Conservation (phyloP, 1,139 yeast genomes). For the Suzukiozyma palmioleophila region DNA sequence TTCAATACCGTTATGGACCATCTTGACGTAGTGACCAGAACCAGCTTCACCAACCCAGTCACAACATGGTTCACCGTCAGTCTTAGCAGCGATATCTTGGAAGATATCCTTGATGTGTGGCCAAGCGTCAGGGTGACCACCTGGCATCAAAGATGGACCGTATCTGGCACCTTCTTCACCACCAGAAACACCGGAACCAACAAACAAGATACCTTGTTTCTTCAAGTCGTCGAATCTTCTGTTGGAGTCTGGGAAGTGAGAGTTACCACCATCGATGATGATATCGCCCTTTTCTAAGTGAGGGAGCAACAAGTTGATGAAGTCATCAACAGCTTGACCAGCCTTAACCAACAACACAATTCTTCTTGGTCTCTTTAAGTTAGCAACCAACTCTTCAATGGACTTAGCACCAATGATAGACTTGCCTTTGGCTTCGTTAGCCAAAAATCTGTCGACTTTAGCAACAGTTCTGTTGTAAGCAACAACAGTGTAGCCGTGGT, state of each 20-base stretch:
- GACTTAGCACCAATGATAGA: slow-evolving; percentile 95
- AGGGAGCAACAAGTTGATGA: slow-evolving; percentile 85
- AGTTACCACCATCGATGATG: slow-evolving; percentile 99
- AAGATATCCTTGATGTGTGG: slow-evolving; percentile 95
- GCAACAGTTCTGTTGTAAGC: slow-evolving; percentile 97
- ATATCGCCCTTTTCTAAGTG: slow-evolving; percentile 94
- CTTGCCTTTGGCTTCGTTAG: slow-evolving; percentile 94
- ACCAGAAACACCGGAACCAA: slow-evolving; percentile 99
- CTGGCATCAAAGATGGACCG: slow-evolving; percentile 99
- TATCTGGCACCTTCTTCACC: slow-evolving; percentile 99
- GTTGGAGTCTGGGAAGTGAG: slow-evolving; percentile 98
- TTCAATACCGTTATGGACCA: slow-evolving; percentile 99
- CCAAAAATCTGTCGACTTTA: slow-evolving; percentile 91
- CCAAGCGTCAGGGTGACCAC: slow-evolving; percentile 98
- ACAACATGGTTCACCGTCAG: slow-evolving; percentile 99
- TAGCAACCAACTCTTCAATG: slow-evolving; percentile 78
- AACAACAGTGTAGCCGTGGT: slow-evolving; percentile 95
- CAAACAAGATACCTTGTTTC: slow-evolving; percentile 83
- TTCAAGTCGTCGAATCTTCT: slow-evolving; percentile 92
- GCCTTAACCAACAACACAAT: slow-evolving; percentile 93
- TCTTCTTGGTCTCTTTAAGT: slow-evolving; percentile 97
- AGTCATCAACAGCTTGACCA: slow-evolving; percentile 90
- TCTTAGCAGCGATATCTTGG: slow-evolving; percentile 94
- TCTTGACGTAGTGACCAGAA: slow-evolving; percentile 97
- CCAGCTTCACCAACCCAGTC: slow-evolving; percentile 99